Evolutionary conservation across 257 asterid genomes (phyloP).

Genomic region (Scutellaria galericulata): DNA sequence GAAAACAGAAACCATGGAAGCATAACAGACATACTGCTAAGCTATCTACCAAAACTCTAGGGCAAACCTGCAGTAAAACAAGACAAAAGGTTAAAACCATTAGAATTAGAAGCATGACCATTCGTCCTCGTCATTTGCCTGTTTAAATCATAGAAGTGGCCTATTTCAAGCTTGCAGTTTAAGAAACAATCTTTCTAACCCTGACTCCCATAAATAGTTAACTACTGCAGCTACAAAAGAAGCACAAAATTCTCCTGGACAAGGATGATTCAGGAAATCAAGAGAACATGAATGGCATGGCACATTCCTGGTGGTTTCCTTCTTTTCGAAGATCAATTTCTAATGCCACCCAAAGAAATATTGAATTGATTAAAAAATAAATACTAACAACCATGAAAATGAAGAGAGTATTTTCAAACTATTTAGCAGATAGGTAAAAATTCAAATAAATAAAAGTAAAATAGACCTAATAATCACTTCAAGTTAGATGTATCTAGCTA

Average conservation of each 20-base stretch:
- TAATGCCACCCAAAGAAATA: not conserved
- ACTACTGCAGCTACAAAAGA: constrained; percentile 14
- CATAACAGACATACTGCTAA: constrained; percentile 26
- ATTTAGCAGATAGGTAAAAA: not conserved
- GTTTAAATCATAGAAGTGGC: not conserved
- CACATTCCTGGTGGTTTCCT: constrained; percentile 13
- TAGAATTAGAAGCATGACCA: constrained; percentile 21
- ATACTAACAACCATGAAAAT: not conserved
- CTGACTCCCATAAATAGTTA: constrained; percentile 16
- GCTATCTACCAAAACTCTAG: constrained; percentile 21
- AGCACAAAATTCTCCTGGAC: constrained; percentile 16
- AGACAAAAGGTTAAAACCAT: not conserved
- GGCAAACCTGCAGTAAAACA: not conserved
- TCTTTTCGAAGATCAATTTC: constrained; percentile 3
- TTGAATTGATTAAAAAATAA: not conserved
- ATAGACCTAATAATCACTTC: not conserved
- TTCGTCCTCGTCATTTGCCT: constrained; percentile 16
- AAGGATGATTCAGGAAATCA: constrained; percentile 14
- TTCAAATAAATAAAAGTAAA: not conserved
- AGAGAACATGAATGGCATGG: not conserved
- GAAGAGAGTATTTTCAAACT: not conserved
- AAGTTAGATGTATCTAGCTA: constrained; percentile 11
- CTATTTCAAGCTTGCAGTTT: constrained; percentile 23
- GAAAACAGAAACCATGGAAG: constrained; percentile 30
- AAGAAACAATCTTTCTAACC: constrained; percentile 11